Conservation (phyloP, 1,284 basidiomycete genomes). For the Moniliella sp. region DNA sequence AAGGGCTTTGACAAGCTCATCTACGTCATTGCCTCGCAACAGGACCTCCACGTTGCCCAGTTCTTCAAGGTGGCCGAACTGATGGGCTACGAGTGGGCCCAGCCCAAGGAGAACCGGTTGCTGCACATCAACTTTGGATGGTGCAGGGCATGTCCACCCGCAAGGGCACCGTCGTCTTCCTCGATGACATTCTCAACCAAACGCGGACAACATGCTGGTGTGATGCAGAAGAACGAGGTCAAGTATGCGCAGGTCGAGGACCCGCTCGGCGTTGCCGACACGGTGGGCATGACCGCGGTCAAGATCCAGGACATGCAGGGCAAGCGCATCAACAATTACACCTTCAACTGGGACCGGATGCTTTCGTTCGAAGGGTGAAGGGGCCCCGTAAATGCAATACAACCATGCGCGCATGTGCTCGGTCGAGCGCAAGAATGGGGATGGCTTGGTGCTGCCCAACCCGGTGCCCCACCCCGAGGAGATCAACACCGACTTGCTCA, state of each 20-base stretch:
- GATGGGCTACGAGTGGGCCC: slow-evolving; percentile 69
- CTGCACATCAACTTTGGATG: slow-evolving; percentile 79
- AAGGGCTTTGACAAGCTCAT: slow-evolving; percentile 80
- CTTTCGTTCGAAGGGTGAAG: slow-evolving; percentile 89
- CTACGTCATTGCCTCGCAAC: slow-evolving; percentile 80
- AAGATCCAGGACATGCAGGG: slow-evolving; percentile 97
- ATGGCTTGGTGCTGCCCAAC: slow-evolving; percentile 49
- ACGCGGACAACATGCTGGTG: slow-evolving; percentile 85
- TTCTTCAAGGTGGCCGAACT: slow-evolving; percentile 84
- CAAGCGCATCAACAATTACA: slow-evolving; percentile 91
- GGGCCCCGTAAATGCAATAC: slow-evolving; percentile 48
- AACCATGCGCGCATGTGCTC: slow-evolving; percentile 78
- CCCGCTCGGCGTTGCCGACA: slow-evolving; percentile 56
- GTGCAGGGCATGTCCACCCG: slow-evolving; percentile 94
- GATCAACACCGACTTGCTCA: slow-evolving; percentile 46
- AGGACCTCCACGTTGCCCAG: slow-evolving; percentile 74
- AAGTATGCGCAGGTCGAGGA: slow-evolving; percentile 78
- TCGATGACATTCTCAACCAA: slow-evolving; percentile 79
- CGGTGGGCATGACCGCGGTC: slow-evolving; percentile 82
- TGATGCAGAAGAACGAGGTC: slow-evolving; percentile 81
- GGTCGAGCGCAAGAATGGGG: slow-evolving; percentile 71
- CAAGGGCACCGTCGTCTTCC: slow-evolving; percentile 83
- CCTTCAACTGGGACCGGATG: slow-evolving; percentile 84
- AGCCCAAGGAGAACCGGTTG: slow-evolving; percentile 37
- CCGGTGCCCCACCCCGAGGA: slow-evolving; percentile 45